Percentiles rank a stretch among this genome's conserved stretches.
phyloP scores from a whole-genome alignment of 163 green algal genomes.

The Volvox carteri region DNA sequence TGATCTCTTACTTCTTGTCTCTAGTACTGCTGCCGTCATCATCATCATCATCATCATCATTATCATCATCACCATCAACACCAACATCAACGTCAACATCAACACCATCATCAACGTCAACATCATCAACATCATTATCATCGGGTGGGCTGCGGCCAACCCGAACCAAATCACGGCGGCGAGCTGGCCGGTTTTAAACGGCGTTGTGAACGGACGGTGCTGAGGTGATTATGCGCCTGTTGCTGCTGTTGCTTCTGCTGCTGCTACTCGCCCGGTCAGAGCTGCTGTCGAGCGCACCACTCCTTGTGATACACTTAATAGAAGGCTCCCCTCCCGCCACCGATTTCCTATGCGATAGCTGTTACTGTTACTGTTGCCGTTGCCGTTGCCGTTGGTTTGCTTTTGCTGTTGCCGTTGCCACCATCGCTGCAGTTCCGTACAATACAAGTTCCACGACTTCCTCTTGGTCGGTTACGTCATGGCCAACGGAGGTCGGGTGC shows the following conservation, averaged over 20 bases:
- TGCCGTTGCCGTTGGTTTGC: background rate
- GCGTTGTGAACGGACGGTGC: background rate
- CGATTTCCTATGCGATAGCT: background rate
- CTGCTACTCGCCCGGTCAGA: too few relatives aligned
- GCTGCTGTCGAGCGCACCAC: background rate
- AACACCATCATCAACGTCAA: background rate
- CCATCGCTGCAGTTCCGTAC: background rate
- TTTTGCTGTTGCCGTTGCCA: background rate
- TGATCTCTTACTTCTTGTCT: too few relatives aligned
- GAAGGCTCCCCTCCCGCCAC: background rate
- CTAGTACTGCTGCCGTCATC: too few relatives aligned
- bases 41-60: background rate
- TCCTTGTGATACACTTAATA: background rate
- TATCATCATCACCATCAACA: background rate
- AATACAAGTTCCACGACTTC: background rate
- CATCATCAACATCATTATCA: background rate
- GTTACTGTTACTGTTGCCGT: background rate
- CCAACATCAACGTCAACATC: background rate
- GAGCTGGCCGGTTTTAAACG: background rate
- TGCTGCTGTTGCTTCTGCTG: too few relatives aligned
- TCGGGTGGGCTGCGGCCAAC: background rate
- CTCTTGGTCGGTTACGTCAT: too few relatives aligned
- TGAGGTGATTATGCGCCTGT: background rate
- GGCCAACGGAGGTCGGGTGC: too few relatives aligned
- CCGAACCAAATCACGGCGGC: background rate